phyloP scores from a whole-genome alignment of 305 asterid species.

The Solanum aculeatissimum region DNA sequence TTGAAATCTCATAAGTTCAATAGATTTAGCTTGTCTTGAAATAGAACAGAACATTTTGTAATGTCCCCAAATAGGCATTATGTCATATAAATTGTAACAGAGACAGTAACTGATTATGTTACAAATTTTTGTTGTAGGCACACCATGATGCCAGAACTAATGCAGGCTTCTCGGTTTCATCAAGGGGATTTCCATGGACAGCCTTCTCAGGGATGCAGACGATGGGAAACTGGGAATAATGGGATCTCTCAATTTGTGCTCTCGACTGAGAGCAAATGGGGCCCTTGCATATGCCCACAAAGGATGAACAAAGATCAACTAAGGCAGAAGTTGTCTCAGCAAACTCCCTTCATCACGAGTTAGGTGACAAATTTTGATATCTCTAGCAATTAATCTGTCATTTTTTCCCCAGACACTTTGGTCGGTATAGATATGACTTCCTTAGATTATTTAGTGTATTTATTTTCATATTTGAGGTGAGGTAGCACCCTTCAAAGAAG shows the following conservation, averaged over 20 bases:
- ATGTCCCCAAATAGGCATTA: neutral
- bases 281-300: constrained; percentile 33
- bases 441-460: neutral
- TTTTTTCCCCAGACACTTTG: neutral
- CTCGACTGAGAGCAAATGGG: constrained; percentile 61
- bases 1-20: neutral
- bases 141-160: constrained; percentile 55
- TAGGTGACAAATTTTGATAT: constrained; percentile 36
- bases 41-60: neutral
- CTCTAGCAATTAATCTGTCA: neutral
- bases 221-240: constrained; percentile 68
- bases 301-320: constrained; percentile 50
- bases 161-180: constrained; percentile 69
- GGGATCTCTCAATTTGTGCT: constrained; percentile 43
- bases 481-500: neutral
- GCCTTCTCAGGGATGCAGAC: constrained; percentile 57
- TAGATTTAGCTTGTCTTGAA: neutral
- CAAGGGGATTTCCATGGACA: constrained; percentile 60
- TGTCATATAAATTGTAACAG: neutral
- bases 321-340: constrained; percentile 67
- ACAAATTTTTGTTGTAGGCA: constrained; percentile 16
- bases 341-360: constrained; percentile 39
- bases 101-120: neutral
- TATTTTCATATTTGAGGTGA: neutral
- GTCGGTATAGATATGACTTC: neutral